Evolutionary conservation across 2,329 filamentous ascomycete species (phyloP), one percentile per base, ranked within the genome.

Genomic region (Apiospora kogelbergensis): DNA sequence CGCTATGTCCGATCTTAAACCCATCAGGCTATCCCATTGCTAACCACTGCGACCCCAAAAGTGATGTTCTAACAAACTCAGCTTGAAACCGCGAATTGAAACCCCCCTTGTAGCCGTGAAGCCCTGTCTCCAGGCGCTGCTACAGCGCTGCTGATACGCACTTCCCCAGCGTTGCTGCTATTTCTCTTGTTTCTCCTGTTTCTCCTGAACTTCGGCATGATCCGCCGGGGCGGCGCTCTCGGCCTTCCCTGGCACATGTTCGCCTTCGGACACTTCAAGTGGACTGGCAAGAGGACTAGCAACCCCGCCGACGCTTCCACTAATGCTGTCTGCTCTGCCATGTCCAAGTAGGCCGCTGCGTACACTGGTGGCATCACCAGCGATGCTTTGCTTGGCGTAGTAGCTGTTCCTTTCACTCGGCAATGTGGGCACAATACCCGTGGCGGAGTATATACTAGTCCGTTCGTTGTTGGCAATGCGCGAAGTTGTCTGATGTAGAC

Each of bases 391-490:
- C 70, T 89, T 89, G 37, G 91, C 89, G 76, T 97, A 95, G 71
- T 92, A 88, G 80, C 93, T 97, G 78, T 92, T 95, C 65, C 95
- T 87, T 76, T 97, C 95, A 69, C 91, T 91, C 7, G 88, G 84
- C 9, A 93, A 80, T 15, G 89, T 87, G 6, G 91, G 90, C 0
- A 87, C 87, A 4, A 89, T 84, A 17, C 92, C 92, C 0, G 91
- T 90, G 0, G 90, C 86, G 0, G 92, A 94, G 81, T 97, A 97
- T 67, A 98, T 89, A 77, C 91, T 94, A 20, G 90, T 89, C n/a
- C 92, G 86, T 79, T 94, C 92, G 26, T 86, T 81, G 41, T 81
- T 81, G 22, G 82, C 78, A 53, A 79, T 71, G 3, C 79, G 72
- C 7, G 76, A 77, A 2, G 76, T 80, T 46, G 83, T 83, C 65